These are phyloP conservation scores for Ascosphaera apis DNA, from an alignment of 2,329 filamentous ascomycete species.

Conservation along the genomic window DNA sequence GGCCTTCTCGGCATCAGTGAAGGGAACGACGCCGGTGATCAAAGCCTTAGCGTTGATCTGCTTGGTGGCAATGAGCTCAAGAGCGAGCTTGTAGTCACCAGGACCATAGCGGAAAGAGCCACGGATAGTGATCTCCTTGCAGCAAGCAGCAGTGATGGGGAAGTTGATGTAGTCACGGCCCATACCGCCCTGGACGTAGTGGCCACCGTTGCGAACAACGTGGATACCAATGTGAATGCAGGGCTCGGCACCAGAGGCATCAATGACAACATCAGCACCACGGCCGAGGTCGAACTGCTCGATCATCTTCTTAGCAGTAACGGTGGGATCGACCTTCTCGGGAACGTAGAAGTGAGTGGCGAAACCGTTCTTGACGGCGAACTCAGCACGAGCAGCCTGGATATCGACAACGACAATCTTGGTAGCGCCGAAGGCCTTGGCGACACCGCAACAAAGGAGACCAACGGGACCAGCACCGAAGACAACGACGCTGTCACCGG, in stretches of 20 bases:
- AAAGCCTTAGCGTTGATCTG: conserved; percentile 60
- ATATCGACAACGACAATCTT: conserved; percentile 91
- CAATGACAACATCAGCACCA: conserved; percentile 39
- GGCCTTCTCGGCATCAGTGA: conserved; percentile 60
- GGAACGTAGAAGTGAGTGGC: conserved; percentile 39
- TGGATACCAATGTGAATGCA: conserved; percentile 71
- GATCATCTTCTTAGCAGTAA: conserved; percentile 42
- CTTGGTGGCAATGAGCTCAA: conserved; percentile 63
- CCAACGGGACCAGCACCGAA: conserved; percentile 91
- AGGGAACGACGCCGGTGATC: conserved; percentile 65
- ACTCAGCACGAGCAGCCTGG: conserved; percentile 59
- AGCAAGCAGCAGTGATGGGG: conserved; percentile 82
- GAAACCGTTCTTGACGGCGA: conserved; percentile 65
- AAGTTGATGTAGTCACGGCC: conserved; percentile 90
- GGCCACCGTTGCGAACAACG: conserved; percentile 81
- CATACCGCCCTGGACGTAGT: conserved; percentile 90
- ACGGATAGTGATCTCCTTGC: conserved; percentile 79
- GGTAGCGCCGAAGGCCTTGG: conserved; percentile 64
- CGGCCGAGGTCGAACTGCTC: conserved; percentile 35
- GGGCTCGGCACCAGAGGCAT: conserved; percentile 88
- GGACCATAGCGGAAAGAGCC: conserved; percentile 90
- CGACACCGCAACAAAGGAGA: conserved; percentile 61
- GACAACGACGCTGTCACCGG: conserved; percentile 72
- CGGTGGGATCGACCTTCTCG: conserved; percentile 35
- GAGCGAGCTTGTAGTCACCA: conserved; percentile 94